Evolutionary conservation across 106 monocot genomes (phyloP).

Genomic region (Allium fistulosum): DNA sequence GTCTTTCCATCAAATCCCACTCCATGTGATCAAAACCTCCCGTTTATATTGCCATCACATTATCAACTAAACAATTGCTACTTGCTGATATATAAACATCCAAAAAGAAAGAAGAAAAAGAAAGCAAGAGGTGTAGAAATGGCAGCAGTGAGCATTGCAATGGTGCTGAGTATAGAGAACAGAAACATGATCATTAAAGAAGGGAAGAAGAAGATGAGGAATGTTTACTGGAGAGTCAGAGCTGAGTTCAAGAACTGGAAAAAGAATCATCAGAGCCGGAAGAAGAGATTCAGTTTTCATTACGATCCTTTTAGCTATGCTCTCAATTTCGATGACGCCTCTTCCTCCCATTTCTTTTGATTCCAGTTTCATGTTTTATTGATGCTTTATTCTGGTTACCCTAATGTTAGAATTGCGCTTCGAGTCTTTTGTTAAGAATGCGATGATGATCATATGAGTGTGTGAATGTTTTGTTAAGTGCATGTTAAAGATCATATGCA

Average conservation of each 20-base stretch:
- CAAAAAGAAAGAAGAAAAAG: background rate
- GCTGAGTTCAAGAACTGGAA: background rate
- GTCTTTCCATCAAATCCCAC: background rate
- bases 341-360: background rate
- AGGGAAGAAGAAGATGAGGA: conserved; percentile 8
- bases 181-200: background rate
- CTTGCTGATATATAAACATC: too few relatives aligned
- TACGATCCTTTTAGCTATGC: conserved; percentile 24
- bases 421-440: too few relatives aligned
- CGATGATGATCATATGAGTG: too few relatives aligned
- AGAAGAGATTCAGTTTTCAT: conserved; percentile 11
- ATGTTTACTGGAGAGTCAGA: conserved; percentile 9
- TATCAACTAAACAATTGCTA: too few relatives aligned
- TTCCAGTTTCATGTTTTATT: background rate
- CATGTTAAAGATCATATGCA: too few relatives aligned
- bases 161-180: background rate
- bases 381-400: background rate
- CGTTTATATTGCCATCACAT: background rate
- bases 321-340: conserved; percentile 17
- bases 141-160: background rate
- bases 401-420: too few relatives aligned
- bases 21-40: background rate
- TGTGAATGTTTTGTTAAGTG: too few relatives aligned
- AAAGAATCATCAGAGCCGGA: background rate
- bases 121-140: background rate